Evolutionary conservation across 164 flowering plant genomes (phyloP).

Genomic region (Chimonanthus salicifolius): DNA sequence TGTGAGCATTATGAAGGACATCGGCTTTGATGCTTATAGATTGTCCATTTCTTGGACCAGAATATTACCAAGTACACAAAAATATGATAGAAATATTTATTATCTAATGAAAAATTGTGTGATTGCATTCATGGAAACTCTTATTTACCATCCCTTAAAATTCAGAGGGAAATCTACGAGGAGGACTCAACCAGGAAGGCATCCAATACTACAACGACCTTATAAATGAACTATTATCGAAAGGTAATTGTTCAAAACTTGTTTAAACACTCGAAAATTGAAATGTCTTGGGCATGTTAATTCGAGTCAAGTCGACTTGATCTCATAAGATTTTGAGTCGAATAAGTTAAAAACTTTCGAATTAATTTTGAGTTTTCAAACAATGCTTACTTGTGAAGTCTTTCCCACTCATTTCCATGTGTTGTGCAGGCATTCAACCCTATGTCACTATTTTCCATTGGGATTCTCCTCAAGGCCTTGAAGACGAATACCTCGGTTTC

Average conservation of each 20-base stretch:
- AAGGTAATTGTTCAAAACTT: conserved; percentile 10
- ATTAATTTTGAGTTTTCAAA: no score
- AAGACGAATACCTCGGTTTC: conserved; percentile 52
- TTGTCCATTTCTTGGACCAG: conserved; percentile 82
- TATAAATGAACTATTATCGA: conserved; percentile 26
- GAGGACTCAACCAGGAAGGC: conserved; percentile 26
- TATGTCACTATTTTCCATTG: conserved; percentile 62
- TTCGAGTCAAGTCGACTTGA: no score
- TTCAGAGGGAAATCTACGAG: conserved; percentile 20
- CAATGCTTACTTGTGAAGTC: no score
- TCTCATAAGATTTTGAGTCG: no score
- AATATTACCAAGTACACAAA: conserved; percentile 42
- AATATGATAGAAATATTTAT: background rate
- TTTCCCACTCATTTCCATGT: no score
- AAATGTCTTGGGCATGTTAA: no score
- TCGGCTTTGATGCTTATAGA: conserved; percentile 56
- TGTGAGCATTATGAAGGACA: conserved; percentile 44
- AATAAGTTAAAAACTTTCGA: no score
- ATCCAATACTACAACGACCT: conserved; percentile 29
- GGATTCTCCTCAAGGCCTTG: conserved; percentile 59
- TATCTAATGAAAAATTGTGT: no score
- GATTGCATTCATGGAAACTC: background rate
- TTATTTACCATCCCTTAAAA: no score
- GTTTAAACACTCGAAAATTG: no score
- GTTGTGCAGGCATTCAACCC: conserved; percentile 35